Evolutionary conservation across 2,329 filamentous ascomycete species (phyloP).

Genomic region (Orbilia ellipsospora): DNA sequence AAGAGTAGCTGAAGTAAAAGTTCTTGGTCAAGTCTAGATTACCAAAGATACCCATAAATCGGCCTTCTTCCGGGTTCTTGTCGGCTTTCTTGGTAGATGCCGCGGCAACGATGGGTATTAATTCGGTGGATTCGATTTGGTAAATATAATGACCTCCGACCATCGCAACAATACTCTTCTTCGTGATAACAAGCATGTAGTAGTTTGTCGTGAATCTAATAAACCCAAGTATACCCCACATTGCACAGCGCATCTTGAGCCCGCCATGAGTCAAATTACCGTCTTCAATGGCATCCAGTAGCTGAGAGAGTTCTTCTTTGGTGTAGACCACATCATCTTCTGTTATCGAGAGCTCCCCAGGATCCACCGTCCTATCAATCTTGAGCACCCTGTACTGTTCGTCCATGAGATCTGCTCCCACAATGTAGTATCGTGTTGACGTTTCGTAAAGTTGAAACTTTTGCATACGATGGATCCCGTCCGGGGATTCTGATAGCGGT

Average conservation of each 20-base stretch:
- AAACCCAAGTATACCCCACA: constrained; percentile 94
- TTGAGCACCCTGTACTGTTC: constrained; percentile 90
- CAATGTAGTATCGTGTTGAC: constrained; percentile 89
- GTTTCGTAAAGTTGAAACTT: constrained; percentile 99
- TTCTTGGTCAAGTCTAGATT: constrained; percentile 89
- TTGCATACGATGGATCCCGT: constrained; percentile 77
- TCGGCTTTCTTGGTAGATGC: constrained; percentile 75
- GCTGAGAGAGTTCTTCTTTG: constrained; percentile 88
- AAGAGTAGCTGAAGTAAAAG: constrained; percentile 99
- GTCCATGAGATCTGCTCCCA: constrained; percentile 90
- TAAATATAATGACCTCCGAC: constrained; percentile 96
- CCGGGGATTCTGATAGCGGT: constrained; percentile 44
- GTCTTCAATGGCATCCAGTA: constrained; percentile 94
- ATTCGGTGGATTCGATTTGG: constrained; percentile 90
- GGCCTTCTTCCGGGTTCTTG: constrained; percentile 85
- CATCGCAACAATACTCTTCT: constrained; percentile 95
- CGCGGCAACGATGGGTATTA: constrained; percentile 84
- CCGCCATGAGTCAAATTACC: constrained; percentile 92
- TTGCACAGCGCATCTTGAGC: constrained; percentile 86
- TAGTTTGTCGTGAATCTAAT: constrained; percentile 95
- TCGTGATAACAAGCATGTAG: constrained; percentile 97
- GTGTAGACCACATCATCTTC: constrained; percentile 97
- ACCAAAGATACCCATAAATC: constrained; percentile 87
- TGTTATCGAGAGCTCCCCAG: constrained; percentile 80
- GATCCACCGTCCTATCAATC: constrained; percentile 87